Evolutionary conservation across 2,329 filamentous ascomycete genomes (phyloP), one percentile per base, ranked within the genome.

Genomic region (Sporothrix pseudoabietina): DNA sequence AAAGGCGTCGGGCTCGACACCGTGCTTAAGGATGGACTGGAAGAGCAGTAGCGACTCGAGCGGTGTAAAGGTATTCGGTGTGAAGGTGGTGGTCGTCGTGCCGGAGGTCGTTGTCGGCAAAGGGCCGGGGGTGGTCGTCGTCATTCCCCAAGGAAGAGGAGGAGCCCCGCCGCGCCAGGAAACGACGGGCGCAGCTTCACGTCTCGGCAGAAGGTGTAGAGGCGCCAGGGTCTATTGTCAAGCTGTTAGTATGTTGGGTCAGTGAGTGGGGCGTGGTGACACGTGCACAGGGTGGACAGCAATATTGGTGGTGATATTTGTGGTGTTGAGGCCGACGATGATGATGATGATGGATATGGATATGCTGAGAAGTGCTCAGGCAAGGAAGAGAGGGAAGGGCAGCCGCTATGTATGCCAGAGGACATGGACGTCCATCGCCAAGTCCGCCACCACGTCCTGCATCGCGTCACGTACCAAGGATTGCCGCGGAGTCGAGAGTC

Each of bases 31-130:
- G 72, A 80, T 77, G 57, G 77, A 77, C 72, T 82, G 79, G 75
- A 81, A 80, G 35, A 82, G 74, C 71, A 82, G 75, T 55, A 82
- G 76, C 55, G 77, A 79, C 77, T 82, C 81, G 76, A 82, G 80
- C 68, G 80, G 79, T 55, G 80, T 82, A 74, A 80, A 81, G 26
- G 26, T 26, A 26, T 26, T 26, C 26, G 26, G 26, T 26, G 26
- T 26, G 26, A 26, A 26, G 26, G 26, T 26, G 26, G 26, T 26
- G 26, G 26, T 26, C 26, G 26, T 26, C 26, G 26, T 26, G 26
- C 26, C 26, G 26, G 26, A 26, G 26, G 26, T 26, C n/a, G 39
- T 16, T 55, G 54, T 49, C 26, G 72, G 19, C 12, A 68, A 49
- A 14, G 73, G 47, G 63, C 54, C 16, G 10, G 30, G 75, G 71